A percentile compares a stretch with the other conserved stretches of the same genome.
Evolutionary conservation across 2,329 filamentous ascomycete genomes (phyloP).

Genomic region (Xylaria arbuscula): DNA sequence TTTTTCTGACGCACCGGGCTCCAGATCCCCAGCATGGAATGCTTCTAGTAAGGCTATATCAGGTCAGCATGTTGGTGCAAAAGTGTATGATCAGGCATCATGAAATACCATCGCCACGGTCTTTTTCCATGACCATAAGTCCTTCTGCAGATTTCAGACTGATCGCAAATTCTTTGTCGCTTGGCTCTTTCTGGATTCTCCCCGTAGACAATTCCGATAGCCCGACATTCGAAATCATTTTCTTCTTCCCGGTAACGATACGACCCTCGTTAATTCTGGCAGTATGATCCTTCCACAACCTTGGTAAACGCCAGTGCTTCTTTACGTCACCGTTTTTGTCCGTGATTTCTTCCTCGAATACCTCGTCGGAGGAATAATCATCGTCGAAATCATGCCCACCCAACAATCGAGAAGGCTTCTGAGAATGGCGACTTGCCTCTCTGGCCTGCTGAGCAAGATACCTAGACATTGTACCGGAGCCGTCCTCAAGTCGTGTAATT

Average conservation of each 20-base stretch:
- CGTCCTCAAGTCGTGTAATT: slow-evolving; percentile 42
- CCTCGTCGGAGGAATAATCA: background rate
- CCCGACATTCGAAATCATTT: slow-evolving; percentile 37
- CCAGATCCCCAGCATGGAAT: slow-evolving; percentile 58
- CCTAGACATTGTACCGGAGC: slow-evolving; percentile 34
- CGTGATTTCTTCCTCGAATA: slow-evolving; percentile 1
- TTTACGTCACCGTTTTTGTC: slow-evolving; percentile 27
- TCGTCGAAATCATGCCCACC: slow-evolving; percentile 19
- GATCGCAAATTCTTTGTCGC: slow-evolving; percentile 21
- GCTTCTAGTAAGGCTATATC: slow-evolving; percentile 54
- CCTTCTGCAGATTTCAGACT: slow-evolving; percentile 33
- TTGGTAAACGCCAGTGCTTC: slow-evolving; percentile 40
- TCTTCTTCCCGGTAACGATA: slow-evolving; percentile 35
- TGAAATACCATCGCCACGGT: slow-evolving; percentile 40
- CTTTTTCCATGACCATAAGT: slow-evolving; percentile 41
- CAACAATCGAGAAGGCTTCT: background rate
- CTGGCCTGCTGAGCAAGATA: slow-evolving; percentile 32
- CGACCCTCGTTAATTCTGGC: slow-evolving; percentile 23
- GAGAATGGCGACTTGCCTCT: slow-evolving; percentile 12
- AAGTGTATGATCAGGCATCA: background rate
- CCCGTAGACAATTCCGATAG: slow-evolving; percentile 27
- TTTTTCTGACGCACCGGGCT: slow-evolving; percentile 52
- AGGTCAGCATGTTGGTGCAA: slow-evolving; percentile 1
- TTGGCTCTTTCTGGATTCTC: slow-evolving; percentile 7
- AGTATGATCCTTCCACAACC: slow-evolving; percentile 40